These are phyloP conservation scores for Thielaviopsis punctulata DNA, from an alignment of 2,329 filamentous ascomycete species.

Conservation along the genomic window DNA sequence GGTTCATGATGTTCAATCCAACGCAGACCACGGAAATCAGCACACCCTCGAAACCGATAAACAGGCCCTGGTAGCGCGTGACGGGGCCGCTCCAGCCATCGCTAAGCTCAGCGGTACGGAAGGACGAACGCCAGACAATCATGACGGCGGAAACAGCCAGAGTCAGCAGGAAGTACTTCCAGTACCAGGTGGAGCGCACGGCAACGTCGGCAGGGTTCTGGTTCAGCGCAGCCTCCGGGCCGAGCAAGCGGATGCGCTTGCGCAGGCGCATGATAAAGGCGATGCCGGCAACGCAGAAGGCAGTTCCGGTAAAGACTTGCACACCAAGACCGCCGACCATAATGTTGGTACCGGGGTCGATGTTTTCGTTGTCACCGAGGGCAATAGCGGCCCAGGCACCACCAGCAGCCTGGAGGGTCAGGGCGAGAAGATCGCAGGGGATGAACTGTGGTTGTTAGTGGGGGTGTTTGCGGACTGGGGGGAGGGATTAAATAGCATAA, in stretches of 20 bases:
- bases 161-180: constrained; percentile 37
- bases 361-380: constrained; percentile 25
- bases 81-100: constrained; percentile 44
- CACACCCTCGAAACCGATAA: constrained; percentile 40
- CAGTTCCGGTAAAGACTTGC: constrained; percentile 30
- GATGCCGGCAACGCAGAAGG: constrained; percentile 27
- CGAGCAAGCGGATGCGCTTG: constrained; percentile 20
- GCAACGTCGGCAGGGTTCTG: constrained; percentile 20
- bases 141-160: constrained; percentile 40
- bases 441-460: constrained; percentile 23
- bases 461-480: constrained; percentile 19
- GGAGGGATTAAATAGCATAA: constrained; percentile 3
- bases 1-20: constrained; percentile 29
- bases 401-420: constrained; percentile 33
- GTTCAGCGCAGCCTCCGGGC: constrained; percentile 20
- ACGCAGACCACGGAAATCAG: constrained; percentile 31
- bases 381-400: constrained; percentile 27
- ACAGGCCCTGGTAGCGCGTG: constrained; percentile 36
- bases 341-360: constrained; percentile 41
- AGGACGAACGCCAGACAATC: constrained; percentile 48
- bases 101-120: constrained; percentile 47
- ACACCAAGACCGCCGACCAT: constrained; percentile 41
- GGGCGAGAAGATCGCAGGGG: constrained; percentile 32
- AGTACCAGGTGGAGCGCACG: constrained; percentile 25
- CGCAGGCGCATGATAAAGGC: constrained; percentile 28